phyloP scores from a whole-genome alignment of 495 filamentous ascomycete species.

The Neurospora sp. region DNA sequence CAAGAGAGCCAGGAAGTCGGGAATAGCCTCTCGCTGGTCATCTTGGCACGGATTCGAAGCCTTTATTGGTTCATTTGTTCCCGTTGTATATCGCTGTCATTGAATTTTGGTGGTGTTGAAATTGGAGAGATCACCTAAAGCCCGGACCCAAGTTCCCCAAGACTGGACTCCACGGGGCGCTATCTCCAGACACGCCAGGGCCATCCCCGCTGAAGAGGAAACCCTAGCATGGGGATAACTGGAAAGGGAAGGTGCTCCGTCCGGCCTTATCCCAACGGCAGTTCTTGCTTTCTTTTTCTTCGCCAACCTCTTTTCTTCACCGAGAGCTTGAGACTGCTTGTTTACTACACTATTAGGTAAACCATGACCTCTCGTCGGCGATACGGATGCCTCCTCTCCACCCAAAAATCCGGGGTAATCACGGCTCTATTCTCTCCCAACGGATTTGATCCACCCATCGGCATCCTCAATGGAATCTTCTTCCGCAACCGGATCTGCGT shows the following conservation, averaged over 20 bases:
- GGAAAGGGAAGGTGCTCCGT: neutral
- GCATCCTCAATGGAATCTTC: neutral
- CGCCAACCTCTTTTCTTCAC: neutral
- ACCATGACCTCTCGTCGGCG: neutral
- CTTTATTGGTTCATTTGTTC: neutral
- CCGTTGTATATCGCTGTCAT: neutral
- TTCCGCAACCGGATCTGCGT: neutral
- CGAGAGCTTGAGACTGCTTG: neutral
- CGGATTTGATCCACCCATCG: neutral
- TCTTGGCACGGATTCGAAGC: neutral
- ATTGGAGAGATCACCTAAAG: neutral
- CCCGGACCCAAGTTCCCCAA: neutral
- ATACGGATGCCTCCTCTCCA: neutral
- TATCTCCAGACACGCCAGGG: neutral
- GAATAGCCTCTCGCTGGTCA: neutral
- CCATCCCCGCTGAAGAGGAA: neutral
- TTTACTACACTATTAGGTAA: neutral
- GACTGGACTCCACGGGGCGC: neutral
- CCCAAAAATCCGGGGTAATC: neutral
- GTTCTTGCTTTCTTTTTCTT: neutral
- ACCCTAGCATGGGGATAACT: neutral
- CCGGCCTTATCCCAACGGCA: neutral
- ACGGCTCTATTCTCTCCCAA: neutral
- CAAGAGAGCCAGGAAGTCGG: neutral
- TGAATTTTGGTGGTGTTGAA: neutral